phyloP scores from a whole-genome alignment of 176 grass and related monocot genomes.

The Avena insularis region DNA sequence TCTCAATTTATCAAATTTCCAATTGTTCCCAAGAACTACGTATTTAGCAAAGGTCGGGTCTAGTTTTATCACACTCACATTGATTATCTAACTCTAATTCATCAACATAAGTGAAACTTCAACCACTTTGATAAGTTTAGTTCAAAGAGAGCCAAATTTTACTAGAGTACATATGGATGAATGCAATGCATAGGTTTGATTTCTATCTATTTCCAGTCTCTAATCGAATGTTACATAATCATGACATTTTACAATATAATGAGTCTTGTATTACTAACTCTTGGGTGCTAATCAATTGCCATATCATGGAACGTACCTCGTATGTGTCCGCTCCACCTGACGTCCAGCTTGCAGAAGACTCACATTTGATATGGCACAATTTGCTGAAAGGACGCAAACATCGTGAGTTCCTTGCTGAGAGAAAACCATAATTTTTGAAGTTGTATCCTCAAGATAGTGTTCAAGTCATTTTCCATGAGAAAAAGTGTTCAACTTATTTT shows the following conservation, averaged over 20 bases:
- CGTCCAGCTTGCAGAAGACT: constrained; percentile 80
- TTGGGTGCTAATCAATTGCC: neutral
- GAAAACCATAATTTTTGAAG: constrained; percentile 90
- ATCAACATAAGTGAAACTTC: too few species aligned
- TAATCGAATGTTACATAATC: neutral
- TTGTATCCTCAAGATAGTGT: constrained; percentile 65
- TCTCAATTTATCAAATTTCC: too few species aligned
- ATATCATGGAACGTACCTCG: neutral
- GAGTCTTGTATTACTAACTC: neutral
- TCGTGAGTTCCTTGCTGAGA: constrained; percentile 73
- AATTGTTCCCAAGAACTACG: too few species aligned
- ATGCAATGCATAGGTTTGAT: too few species aligned
- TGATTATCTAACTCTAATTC: too few species aligned
- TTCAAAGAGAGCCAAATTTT: too few species aligned
- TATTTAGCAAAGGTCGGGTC: too few species aligned
- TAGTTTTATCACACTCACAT: too few species aligned
- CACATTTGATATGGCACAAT: constrained; percentile 95
- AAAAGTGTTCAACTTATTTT: constrained; percentile 5
- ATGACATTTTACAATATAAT: neutral
- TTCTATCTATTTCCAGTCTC: too few species aligned
- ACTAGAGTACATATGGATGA: too few species aligned
- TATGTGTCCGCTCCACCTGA: constrained; percentile 56
- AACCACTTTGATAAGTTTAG: too few species aligned
- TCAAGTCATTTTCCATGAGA: neutral
- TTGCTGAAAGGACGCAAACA: constrained; percentile 88